phyloP scores from a whole-genome alignment of 345 rosid species.

The Microthlaspi erraticum region DNA sequence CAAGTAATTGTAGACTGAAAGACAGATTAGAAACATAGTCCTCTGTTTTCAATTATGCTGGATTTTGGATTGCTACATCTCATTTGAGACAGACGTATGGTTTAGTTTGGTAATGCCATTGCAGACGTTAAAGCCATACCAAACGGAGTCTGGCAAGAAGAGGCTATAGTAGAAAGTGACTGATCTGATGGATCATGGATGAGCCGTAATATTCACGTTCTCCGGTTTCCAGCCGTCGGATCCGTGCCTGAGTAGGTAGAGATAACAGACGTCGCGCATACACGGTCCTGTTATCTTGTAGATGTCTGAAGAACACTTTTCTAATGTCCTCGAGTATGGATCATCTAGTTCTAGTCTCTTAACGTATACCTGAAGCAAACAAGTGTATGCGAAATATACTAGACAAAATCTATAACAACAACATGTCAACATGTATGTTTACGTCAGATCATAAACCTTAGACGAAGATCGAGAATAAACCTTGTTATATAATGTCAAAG shows the following conservation, averaged over 20 bases:
- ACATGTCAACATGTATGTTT: no score
- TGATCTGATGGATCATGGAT: conserved; percentile 43
- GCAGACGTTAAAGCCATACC: conserved; percentile 65
- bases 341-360: conserved; percentile 64
- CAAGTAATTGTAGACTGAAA: no score
- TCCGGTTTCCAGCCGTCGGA: conserved; percentile 76
- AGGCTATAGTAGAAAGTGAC: conserved; percentile 57
- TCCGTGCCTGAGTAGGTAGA: conserved; percentile 62
- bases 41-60: no score
- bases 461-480: no score
- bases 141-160: conserved; percentile 58
- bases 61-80: no score
- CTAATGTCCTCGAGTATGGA: conserved; percentile 55
- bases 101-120: conserved; percentile 29
- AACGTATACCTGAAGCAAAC: conserved; percentile 62
- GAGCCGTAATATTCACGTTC: conserved; percentile 57
- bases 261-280: conserved; percentile 59
- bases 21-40: no score
- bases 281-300: conserved; percentile 67
- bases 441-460: no score
- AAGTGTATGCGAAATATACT: no score
- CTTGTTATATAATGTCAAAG: no score
- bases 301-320: conserved; percentile 65
- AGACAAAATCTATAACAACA: no score
- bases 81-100: no score